Percentiles rank a stretch among this genome's conserved stretches.
Evolutionary conservation across 495 filamentous ascomycete species (phyloP).

Genomic region (Annulohypoxylon stygium): DNA sequence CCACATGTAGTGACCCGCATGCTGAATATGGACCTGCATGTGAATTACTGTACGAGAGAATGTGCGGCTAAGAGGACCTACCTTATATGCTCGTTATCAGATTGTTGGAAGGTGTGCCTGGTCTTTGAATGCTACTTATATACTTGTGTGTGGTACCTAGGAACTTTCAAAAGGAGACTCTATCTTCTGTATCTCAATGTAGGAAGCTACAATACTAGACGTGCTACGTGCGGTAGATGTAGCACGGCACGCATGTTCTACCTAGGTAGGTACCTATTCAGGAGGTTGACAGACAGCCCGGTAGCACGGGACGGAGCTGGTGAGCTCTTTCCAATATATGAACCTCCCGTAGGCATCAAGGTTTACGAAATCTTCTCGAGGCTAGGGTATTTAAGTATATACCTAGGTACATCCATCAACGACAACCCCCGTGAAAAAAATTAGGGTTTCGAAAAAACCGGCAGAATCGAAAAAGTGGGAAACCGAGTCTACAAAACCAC

Average conservation of each 20-base stretch:
- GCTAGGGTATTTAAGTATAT: too few relatives aligned
- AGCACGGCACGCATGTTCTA: not conserved
- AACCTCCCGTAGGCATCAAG: too few relatives aligned
- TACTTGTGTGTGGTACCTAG: too few relatives aligned
- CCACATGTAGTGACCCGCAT: not conserved
- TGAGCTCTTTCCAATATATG: slow-evolving; percentile 3
- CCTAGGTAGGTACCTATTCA: not conserved
- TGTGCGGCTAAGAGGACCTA: not conserved
- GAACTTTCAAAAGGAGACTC: too few relatives aligned
- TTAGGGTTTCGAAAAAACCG: not conserved
- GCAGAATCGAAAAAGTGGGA: not conserved
- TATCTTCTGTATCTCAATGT: too few relatives aligned
- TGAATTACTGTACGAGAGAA: not conserved
- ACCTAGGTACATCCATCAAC: not conserved
- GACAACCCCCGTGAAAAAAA: not conserved
- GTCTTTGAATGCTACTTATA: too few relatives aligned
- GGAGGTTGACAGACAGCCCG: not conserved
- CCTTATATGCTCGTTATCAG: too few relatives aligned
- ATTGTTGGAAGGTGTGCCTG: not conserved
- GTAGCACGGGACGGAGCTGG: not conserved
- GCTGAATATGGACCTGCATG: not conserved
- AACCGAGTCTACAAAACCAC: not conserved
- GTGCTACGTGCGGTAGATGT: not conserved
- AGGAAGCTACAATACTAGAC: not conserved
- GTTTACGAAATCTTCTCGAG: too few relatives aligned